Base-by-base conservation (phyloP, 148 eudicot genomes). In the Vaccinium macrocarpon region DNA sequence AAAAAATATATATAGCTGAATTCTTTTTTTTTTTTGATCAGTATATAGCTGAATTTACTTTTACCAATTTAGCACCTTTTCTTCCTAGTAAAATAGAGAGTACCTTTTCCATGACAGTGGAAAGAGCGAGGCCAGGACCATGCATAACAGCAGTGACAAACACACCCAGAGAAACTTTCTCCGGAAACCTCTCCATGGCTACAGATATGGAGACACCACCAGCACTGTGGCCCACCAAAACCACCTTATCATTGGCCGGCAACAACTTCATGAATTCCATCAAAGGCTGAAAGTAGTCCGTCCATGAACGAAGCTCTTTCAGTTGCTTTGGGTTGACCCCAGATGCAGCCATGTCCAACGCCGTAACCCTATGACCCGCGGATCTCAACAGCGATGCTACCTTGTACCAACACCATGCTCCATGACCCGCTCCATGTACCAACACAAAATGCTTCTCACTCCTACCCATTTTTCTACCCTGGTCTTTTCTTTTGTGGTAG, bases 381-480 rank as follows among this genome's bases (percentile, higher is more conserved):
- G 84, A 62, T 83, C 78, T 86, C 21, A 90, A 86, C 29, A 78
- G 74, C 5, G 88, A 38, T 25, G 35, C 87, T 23, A 86, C 70
- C 81, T 89, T 89, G 85, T 78, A 89, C 92, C 92, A 89, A 46
- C 90, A 87, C 92, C 92, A 89, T 25, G 90, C 90, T 52, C 91
- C 90, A 51, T 87, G 91, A 78, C 87, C 82, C 57, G 87, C 87
- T 9, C 92, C 92, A 25, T 87, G 90, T 27, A 89, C 89, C 78
- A 90, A 82, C 84, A 90, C 88, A 83, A 89, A 89, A 74, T 89
- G 92, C 62, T 62, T 84, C 82, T 53, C 70, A 13, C 51, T 21
- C 19, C 79, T 15, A 0, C 14, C 1, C 70, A 62, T 23, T 62
- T 62, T 23, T 9, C 70, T 23, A 11, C 14, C 70, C 29, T 23